These are phyloP conservation scores for Hydnomerulius pinastri DNA, from an alignment of 768 basidiomycete genomes.

Conservation along the genomic window DNA sequence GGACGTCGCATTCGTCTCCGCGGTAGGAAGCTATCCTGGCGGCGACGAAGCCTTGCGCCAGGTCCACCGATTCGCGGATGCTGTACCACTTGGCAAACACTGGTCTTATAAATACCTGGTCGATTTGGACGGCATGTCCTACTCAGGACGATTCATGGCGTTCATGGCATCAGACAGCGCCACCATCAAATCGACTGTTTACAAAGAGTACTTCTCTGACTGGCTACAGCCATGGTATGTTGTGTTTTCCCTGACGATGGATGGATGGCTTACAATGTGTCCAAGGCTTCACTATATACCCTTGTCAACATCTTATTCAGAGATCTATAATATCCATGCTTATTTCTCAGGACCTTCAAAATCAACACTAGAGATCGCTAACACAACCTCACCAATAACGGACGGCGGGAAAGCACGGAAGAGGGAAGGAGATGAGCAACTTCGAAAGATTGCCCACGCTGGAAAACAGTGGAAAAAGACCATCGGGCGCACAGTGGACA, in stretches of 20 bases:
- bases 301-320: slow-evolving; percentile 79
- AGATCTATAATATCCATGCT: slow-evolving; percentile 91
- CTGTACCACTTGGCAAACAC: slow-evolving; percentile 80
- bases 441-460: slow-evolving; percentile 83
- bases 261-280: background rate
- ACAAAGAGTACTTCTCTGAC: slow-evolving; percentile 86
- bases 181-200: slow-evolving; percentile 88
- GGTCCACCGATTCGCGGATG: slow-evolving; percentile 68
- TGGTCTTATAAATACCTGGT: slow-evolving; percentile 94
- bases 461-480: slow-evolving; percentile 93
- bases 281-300: slow-evolving; percentile 94
- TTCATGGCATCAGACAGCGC: slow-evolving; percentile 87
- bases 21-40: slow-evolving; percentile 76
- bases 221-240: slow-evolving; percentile 90
- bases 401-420: slow-evolving; percentile 34
- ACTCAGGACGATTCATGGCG: slow-evolving; percentile 86
- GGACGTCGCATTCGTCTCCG: slow-evolving; percentile 85
- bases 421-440: slow-evolving; percentile 66
- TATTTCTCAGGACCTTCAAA: slow-evolving; percentile 88
- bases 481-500: slow-evolving; percentile 80
- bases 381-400: slow-evolving; percentile 43
- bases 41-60: slow-evolving; percentile 65
- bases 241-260: background rate
- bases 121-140: slow-evolving; percentile 95
- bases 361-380: slow-evolving; percentile 54